These are phyloP conservation scores for Tuber umbilicatum DNA, from an alignment of 495 filamentous ascomycete species.

Conservation along the genomic window DNA sequence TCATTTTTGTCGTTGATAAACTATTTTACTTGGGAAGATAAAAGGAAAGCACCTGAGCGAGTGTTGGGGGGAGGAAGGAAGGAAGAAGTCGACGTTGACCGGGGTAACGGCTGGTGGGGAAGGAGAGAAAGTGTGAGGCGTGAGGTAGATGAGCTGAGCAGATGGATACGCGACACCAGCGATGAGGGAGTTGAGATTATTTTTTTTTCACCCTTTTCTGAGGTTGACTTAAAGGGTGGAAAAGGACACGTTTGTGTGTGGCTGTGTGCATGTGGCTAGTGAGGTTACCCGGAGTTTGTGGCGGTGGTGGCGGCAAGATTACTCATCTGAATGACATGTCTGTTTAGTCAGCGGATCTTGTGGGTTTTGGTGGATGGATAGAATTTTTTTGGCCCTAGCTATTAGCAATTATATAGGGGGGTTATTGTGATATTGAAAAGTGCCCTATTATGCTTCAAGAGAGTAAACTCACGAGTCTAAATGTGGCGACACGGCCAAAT, in stretches of 20 bases:
- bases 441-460: no score
- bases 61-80: neutral
- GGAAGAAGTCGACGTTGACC: neutral
- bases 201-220: neutral
- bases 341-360: no score
- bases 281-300: neutral
- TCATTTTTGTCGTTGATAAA: slow-evolving; percentile 20
- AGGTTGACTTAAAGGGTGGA: neutral
- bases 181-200: neutral
- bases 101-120: neutral
- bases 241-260: slow-evolving; percentile 4
- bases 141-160: neutral
- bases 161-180: neutral
- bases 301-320: neutral
- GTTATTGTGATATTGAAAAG: neutral
- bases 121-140: neutral
- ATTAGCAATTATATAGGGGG: neutral
- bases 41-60: neutral
- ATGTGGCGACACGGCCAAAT: neutral
- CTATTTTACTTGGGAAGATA: neutral
- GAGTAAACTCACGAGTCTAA: neutral
- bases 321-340: neutral
- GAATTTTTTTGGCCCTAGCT: no score
- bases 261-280: neutral
- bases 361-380: no score